Evolutionary conservation across 192 early-diverging fungal genomes (phyloP).

Genomic region (Umbelopsis vinacea): DNA sequence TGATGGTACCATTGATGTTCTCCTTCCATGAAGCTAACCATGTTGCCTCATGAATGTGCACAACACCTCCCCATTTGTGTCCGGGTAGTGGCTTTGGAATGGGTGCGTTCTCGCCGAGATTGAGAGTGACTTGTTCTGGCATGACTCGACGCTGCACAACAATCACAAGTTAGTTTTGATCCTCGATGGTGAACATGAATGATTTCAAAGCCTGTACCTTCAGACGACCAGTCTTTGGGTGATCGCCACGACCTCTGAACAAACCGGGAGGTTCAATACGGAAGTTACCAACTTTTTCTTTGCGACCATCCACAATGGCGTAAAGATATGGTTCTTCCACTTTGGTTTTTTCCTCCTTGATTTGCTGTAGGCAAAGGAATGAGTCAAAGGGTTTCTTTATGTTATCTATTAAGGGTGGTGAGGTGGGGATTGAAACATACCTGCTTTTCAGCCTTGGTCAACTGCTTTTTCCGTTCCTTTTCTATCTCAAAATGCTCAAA

Average conservation of each 20-base stretch:
- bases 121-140: conserved; percentile 94
- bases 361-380: conserved; percentile 18
- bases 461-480: conserved; percentile 79
- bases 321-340: conserved; percentile 79
- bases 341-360: conserved; percentile 71
- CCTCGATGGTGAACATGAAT: neutral
- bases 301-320: conserved; percentile 84
- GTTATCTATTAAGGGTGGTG: neutral
- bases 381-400: conserved; percentile 5
- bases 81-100: conserved; percentile 86
- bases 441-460: conserved; percentile 92
- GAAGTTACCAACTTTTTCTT: conserved; percentile 98
- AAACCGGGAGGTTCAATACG: conserved; percentile 95
- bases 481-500: conserved; percentile 74
- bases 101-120: conserved; percentile 77
- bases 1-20: conserved; percentile 91
- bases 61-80: conserved; percentile 86
- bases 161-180: neutral
- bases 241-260: conserved; percentile 96
- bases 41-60: conserved; percentile 90
- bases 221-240: conserved; percentile 91
- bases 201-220: conserved; percentile 59
- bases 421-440: conserved; percentile 25
- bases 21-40: conserved; percentile 99
- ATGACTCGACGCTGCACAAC: conserved; percentile 71